Percentiles rank a stretch among this genome's conserved stretches.
phyloP scores from a whole-genome alignment of 1,139 yeast genomes.

The Kluyveromyces sp. region DNA sequence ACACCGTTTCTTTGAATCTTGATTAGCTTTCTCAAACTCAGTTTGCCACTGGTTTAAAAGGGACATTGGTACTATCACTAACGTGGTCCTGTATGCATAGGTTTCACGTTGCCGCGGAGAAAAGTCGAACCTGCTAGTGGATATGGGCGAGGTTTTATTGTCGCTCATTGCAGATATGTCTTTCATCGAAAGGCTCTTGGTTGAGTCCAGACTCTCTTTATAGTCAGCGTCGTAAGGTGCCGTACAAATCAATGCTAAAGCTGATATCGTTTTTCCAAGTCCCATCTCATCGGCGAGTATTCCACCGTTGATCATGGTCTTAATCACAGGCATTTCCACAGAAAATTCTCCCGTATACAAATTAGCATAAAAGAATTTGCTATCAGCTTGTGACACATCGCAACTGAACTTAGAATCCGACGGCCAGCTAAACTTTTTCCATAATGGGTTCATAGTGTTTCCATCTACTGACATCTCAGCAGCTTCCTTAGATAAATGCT shows the following conservation, averaged over 20 bases:
- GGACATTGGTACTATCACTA: conserved; percentile 88
- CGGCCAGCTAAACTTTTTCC: conserved; percentile 82
- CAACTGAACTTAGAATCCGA: conserved; percentile 26
- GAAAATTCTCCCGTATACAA: conserved; percentile 79
- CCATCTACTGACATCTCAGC: conserved; percentile 28
- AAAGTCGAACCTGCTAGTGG: background rate
- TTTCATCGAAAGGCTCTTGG: background rate
- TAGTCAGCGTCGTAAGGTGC: conserved; percentile 44
- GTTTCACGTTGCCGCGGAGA: conserved; percentile 13
- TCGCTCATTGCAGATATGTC: background rate
- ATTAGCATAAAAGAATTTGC: conserved; percentile 61
- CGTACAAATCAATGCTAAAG: conserved; percentile 64
- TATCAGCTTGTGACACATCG: conserved; percentile 12
- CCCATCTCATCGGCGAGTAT: conserved; percentile 98
- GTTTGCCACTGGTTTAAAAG: conserved; percentile 84
- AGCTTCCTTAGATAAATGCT: conserved; percentile 9
- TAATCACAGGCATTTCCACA: conserved; percentile 54
- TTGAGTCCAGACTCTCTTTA: conserved; percentile 9
- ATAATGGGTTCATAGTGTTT: conserved; percentile 62
- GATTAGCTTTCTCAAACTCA: conserved; percentile 61
- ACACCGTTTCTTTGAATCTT: conserved; percentile 39
- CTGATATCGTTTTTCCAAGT: conserved; percentile 83
- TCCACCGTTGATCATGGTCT: conserved; percentile 65
- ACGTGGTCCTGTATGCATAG: conserved; percentile 67
- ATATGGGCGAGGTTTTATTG: background rate